Evolutionary conservation across 116 monocot species (phyloP).

Genomic region (Posidonia oceanica): DNA sequence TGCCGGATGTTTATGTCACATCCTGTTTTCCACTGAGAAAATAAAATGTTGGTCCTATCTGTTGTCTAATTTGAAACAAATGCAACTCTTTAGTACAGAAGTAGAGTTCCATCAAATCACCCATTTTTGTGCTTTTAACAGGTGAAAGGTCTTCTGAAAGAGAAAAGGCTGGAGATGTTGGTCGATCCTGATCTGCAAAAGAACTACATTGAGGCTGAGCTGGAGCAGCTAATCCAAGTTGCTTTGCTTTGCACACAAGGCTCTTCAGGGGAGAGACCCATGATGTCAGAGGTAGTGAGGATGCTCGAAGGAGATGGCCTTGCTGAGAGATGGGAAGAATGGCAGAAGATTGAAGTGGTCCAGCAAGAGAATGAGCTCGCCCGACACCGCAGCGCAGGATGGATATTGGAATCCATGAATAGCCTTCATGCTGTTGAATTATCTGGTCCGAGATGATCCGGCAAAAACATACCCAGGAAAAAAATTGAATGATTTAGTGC

Average conservation of each 20-base stretch:
- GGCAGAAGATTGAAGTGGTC: conserved; percentile 47
- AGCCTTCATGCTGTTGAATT: conserved; percentile 38
- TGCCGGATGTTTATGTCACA: too few relatives aligned
- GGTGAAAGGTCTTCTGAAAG: conserved; percentile 51
- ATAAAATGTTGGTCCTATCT: too few relatives aligned
- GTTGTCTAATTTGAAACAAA: too few relatives aligned
- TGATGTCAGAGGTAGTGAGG: conserved; percentile 60
- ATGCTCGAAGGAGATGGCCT: conserved; percentile 61
- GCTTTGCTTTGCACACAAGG: conserved; percentile 53
- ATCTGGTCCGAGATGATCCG: conserved; percentile 42
- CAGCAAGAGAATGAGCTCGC: conserved; percentile 20
- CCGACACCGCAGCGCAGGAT: conserved; percentile 22
- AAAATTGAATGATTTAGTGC: too few relatives aligned
- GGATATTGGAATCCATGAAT: conserved; percentile 43
- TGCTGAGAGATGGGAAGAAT: conserved; percentile 56
- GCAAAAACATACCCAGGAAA: background rate
- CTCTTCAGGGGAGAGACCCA: conserved; percentile 39
- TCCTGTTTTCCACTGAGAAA: too few relatives aligned
- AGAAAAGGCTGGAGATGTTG: conserved; percentile 44
- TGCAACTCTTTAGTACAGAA: too few relatives aligned
- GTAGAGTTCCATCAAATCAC: too few relatives aligned
- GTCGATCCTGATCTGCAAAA: conserved; percentile 41
- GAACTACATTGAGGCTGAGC: conserved; percentile 41
- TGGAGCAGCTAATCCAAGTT: conserved; percentile 52
- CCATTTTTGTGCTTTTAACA: conserved; percentile 1